Percentiles rank a stretch among this genome's conserved stretches.
These are phyloP conservation scores for Phialophora verrucosa DNA, from an alignment of 2,329 filamentous ascomycete genomes.

Conservation along the genomic window DNA sequence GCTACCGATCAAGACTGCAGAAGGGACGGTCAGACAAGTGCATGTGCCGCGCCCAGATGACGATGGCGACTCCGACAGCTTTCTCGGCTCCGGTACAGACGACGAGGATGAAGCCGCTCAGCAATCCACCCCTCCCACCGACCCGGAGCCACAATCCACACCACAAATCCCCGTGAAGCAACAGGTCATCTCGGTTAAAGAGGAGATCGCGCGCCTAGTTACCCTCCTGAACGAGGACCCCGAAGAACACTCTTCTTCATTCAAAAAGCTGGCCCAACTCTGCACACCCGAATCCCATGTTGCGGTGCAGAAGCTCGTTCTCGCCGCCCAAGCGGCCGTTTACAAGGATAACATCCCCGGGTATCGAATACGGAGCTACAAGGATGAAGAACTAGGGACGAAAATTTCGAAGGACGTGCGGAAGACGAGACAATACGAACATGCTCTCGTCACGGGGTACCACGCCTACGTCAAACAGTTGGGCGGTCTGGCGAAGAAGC, in stretches of 20 bases:
- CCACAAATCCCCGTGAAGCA: conserved; percentile 74
- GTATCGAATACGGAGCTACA: conserved; percentile 85
- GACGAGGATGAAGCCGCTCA: conserved; percentile 61
- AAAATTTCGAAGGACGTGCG: conserved; percentile 93
- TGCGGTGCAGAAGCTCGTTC: conserved; percentile 80
- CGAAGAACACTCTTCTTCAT: conserved; percentile 81
- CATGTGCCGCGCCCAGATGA: conserved; percentile 45
- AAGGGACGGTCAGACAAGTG: conserved; percentile 71
- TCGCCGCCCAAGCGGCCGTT: conserved; percentile 85
- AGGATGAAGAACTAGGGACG: conserved; percentile 73
- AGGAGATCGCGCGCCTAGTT: conserved; percentile 86
- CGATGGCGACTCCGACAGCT: conserved; percentile 63
- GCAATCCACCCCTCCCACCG: conserved; percentile 44
- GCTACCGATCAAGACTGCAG: conserved; percentile 84
- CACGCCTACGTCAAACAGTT: conserved; percentile 82
- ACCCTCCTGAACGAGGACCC: conserved; percentile 85
- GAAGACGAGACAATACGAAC: conserved; percentile 81
- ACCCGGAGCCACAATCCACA: conserved; percentile 54
- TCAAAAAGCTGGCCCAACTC: conserved; percentile 77
- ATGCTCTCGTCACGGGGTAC: conserved; percentile 83
- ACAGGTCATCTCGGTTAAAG: conserved; percentile 85
- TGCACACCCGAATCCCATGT: conserved; percentile 66
- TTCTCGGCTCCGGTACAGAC: conserved; percentile 66
- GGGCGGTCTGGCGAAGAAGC: conserved; percentile 67
- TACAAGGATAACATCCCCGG: conserved; percentile 97